A percentile compares a stretch with the other conserved stretches of the same genome.
These are phyloP conservation scores for Spergularia bocconei DNA, from an alignment of 148 eudicot species.

Conservation along the genomic window DNA sequence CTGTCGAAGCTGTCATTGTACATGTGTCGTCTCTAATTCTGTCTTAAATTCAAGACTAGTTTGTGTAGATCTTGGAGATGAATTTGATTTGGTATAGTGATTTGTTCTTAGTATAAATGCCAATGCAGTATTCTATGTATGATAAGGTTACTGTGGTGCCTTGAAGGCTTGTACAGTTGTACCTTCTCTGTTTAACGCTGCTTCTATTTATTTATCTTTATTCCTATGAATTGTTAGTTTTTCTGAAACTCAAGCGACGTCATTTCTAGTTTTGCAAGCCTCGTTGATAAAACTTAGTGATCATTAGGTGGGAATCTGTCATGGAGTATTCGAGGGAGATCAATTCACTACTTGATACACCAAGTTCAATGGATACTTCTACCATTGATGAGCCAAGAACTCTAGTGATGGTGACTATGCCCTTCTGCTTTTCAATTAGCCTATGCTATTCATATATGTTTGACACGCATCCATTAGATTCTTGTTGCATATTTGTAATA, in stretches of 20 bases:
- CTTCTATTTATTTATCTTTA: not conserved
- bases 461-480: not conserved
- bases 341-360: constrained; percentile 66
- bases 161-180: no score
- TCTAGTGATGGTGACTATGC: constrained; percentile 50
- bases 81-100: not conserved
- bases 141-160: not conserved
- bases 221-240: not conserved
- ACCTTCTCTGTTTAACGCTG: not conserved
- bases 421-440: no score
- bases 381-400: constrained; percentile 66
- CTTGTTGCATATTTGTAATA: not conserved
- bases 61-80: not conserved
- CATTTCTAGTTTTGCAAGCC: not conserved
- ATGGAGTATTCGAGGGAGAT: constrained; percentile 87
- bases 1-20: not conserved
- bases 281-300: constrained; percentile 18
- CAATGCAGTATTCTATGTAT: not conserved
- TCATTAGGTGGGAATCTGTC: constrained; percentile 68
- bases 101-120: not conserved
- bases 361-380: constrained; percentile 40
- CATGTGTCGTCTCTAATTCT: not conserved
- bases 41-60: not conserved
- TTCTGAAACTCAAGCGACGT: not conserved
- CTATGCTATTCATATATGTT: not conserved